phyloP scores from a whole-genome alignment of 305 asterid species.

The Fraxinus latifolia region DNA sequence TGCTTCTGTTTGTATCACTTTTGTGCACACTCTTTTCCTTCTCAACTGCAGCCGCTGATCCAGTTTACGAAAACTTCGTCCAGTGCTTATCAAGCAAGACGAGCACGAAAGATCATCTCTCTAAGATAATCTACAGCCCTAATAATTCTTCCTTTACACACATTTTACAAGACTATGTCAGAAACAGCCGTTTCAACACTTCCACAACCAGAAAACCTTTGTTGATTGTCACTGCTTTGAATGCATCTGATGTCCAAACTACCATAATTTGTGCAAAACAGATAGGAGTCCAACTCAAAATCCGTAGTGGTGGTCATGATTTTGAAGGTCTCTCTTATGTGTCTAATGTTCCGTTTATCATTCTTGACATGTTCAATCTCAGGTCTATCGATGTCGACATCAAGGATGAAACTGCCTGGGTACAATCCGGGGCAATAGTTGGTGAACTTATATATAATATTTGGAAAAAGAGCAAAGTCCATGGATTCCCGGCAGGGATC shows the following conservation, averaged over 20 bases:
- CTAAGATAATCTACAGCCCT: conserved; percentile 26
- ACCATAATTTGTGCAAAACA: conserved; percentile 31
- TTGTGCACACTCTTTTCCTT: not conserved
- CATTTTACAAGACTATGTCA: conserved; percentile 25
- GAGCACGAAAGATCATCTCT: not conserved
- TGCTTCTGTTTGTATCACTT: not conserved
- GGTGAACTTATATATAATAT: conserved; percentile 45
- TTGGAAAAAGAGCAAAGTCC: conserved; percentile 28
- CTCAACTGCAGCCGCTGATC: not conserved
- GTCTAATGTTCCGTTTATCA: conserved; percentile 6
- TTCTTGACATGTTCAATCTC: conserved; percentile 29
- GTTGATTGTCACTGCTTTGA: conserved; percentile 29
- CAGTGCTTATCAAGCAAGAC: conserved; percentile 20
- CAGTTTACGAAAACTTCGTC: conserved; percentile 13
- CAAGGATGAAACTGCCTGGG: conserved; percentile 32
- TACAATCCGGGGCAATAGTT: conserved; percentile 31
- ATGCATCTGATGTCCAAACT: conserved; percentile 28
- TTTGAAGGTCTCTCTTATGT: conserved; percentile 38
- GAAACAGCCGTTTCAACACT: conserved; percentile 38
- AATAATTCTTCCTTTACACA: conserved; percentile 10
- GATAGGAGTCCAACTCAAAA: conserved; percentile 15
- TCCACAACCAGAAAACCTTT: conserved; percentile 29
- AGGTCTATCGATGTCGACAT: conserved; percentile 21
- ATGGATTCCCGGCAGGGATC: conserved; percentile 38
- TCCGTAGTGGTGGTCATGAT: conserved; percentile 49